Conservation (phyloP, 345 rosid genomes). For the Boechera retrofracta region DNA sequence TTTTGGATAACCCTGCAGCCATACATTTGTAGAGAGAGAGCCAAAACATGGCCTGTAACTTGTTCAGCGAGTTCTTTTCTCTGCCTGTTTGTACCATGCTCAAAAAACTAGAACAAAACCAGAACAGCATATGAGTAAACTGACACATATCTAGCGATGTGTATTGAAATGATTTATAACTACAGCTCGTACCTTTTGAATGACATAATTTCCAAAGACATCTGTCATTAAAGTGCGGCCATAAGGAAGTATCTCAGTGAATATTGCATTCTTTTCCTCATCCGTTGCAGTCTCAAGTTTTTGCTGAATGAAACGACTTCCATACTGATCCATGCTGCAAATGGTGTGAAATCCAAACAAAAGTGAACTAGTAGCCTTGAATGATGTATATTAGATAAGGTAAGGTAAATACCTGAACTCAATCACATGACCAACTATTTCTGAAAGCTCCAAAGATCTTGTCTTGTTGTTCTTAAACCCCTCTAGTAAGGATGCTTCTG, state of each 20-base stretch:
- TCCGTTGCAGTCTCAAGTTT: slow-evolving; percentile 78
- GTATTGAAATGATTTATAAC: not conserved
- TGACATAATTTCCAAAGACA: slow-evolving; percentile 96
- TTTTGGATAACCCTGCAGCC: slow-evolving; percentile 99
- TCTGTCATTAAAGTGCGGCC: slow-evolving; percentile 95
- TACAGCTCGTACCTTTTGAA: slow-evolving; percentile 70
- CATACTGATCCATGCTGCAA: slow-evolving; percentile 92
- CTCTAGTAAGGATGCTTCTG: slow-evolving; percentile 72
- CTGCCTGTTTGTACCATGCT: slow-evolving; percentile 82
- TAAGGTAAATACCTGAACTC: slow-evolving; percentile 76
- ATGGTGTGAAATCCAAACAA: slow-evolving; percentile 15
- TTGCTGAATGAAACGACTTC: slow-evolving; percentile 99
- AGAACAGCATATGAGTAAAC: slow-evolving; percentile 35
- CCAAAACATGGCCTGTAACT: slow-evolving; percentile 81
- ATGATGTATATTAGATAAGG: slow-evolving; percentile 25
- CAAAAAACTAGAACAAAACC: slow-evolving; percentile 74
- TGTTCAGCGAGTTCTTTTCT: slow-evolving; percentile 81
- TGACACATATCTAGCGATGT: slow-evolving; percentile 12
- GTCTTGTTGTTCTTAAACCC: slow-evolving; percentile 87
- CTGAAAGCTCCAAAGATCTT: slow-evolving; percentile 74
- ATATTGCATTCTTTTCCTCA: slow-evolving; percentile 81
- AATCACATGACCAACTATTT: slow-evolving; percentile 74
- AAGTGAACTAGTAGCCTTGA: slow-evolving; percentile 30
- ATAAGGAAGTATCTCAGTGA: slow-evolving; percentile 80
- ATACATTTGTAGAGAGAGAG: slow-evolving; percentile 95